Percentiles rank a stretch among this genome's conserved stretches.
These are phyloP conservation scores for Sergeia podlipaevii DNA, from an alignment of 208 protist genomes.

Conservation along the genomic window DNA sequence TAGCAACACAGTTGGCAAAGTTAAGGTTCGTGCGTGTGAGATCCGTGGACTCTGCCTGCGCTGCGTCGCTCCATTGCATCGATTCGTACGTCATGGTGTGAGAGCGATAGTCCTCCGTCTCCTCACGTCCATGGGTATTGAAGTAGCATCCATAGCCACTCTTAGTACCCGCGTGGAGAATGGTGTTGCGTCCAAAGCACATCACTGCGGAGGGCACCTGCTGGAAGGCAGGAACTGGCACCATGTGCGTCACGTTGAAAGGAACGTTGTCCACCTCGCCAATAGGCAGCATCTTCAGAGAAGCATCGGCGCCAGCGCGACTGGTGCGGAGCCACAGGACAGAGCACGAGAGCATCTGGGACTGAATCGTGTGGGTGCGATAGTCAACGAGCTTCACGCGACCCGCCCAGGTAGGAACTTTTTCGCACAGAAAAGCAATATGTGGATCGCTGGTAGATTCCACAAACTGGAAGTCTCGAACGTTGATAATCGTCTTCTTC, in stretches of 20 bases:
- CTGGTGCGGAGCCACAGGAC: slow-evolving; percentile 72
- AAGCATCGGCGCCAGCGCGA: slow-evolving; percentile 32
- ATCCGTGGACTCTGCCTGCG: slow-evolving; percentile 38
- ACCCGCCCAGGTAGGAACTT: slow-evolving; percentile 78
- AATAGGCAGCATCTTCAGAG: slow-evolving; percentile 57
- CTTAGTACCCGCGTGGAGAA: slow-evolving; percentile 79
- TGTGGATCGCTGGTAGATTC: slow-evolving; percentile 68
- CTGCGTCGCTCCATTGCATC: slow-evolving; percentile 40
- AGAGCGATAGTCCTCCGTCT: slow-evolving; percentile 44
- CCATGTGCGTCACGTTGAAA: slow-evolving; percentile 79
- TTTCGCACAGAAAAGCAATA: slow-evolving; percentile 76
- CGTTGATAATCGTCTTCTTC: slow-evolving; percentile 56
- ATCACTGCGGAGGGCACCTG: slow-evolving; percentile 69
- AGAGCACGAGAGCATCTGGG: slow-evolving; percentile 76
- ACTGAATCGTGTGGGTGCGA: slow-evolving; percentile 67
- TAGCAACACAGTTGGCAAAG: slow-evolving; percentile 50
- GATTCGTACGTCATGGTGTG: slow-evolving; percentile 36
- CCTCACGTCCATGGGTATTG: slow-evolving; percentile 71
- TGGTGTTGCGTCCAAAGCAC: slow-evolving; percentile 63
- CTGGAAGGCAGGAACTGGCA: slow-evolving; percentile 52
- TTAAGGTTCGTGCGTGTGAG: slow-evolving; percentile 67
- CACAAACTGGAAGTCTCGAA: slow-evolving; percentile 88
- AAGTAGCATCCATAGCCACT: slow-evolving; percentile 71
- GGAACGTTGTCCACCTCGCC: slow-evolving; percentile 79
- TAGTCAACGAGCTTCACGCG: slow-evolving; percentile 79